Evolutionary conservation across 2,329 filamentous ascomycete genomes (phyloP).

Genomic region (Pseudogymnoascus sp.): DNA sequence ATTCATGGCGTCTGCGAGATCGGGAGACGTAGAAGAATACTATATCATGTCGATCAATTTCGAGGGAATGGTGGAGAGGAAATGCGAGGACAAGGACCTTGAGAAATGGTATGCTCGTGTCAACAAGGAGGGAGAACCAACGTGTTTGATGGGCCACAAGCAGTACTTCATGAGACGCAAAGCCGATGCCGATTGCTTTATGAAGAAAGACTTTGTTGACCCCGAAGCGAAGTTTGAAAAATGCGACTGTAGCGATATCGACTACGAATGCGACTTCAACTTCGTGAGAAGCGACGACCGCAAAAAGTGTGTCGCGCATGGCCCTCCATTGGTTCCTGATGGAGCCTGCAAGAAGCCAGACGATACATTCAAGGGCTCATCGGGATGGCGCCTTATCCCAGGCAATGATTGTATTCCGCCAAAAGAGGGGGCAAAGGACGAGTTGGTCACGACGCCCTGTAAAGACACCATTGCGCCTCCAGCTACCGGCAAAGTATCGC

Average conservation of each 20-base stretch:
- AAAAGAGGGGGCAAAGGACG: conserved; percentile 57
- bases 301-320: conserved; percentile 59
- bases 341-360: conserved; percentile 61
- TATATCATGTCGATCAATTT: conserved; percentile 77
- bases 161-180: conserved; percentile 82
- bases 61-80: conserved; percentile 66
- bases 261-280: conserved; percentile 97
- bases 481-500: conserved; percentile 58
- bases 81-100: conserved; percentile 74
- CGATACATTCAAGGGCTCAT: conserved; percentile 73
- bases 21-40: conserved; percentile 43
- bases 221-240: conserved; percentile 59
- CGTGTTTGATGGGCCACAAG: conserved; percentile 92
- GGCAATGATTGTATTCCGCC: conserved; percentile 60
- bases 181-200: conserved; percentile 79
- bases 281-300: conserved; percentile 62
- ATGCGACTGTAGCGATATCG: conserved; percentile 73
- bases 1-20: conserved; percentile 51
- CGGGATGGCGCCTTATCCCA: conserved; percentile 87
- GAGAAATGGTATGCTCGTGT: conserved; percentile 83
- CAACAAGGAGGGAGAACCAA: conserved; percentile 70
- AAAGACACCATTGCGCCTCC: conserved; percentile 49
- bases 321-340: conserved; percentile 56
- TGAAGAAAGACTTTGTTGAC: conserved; percentile 78
- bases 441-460: conserved; percentile 68